Base-by-base conservation (phyloP, 2,329 filamentous ascomycete genomes). In the Sclerotinia minor region DNA sequence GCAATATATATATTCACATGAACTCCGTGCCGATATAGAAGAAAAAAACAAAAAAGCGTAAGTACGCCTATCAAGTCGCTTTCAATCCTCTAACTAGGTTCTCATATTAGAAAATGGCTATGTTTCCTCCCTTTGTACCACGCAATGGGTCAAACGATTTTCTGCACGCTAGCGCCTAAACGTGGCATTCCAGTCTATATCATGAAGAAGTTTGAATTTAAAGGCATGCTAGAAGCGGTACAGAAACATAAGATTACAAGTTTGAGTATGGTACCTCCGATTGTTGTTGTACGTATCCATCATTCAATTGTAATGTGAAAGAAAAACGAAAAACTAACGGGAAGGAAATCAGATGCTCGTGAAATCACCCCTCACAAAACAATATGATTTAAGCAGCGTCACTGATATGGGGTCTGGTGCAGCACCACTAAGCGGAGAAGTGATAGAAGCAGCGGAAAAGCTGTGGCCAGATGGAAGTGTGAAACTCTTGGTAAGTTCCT, bases 331-430 rank as follows among this genome's bases (percentile, higher is more conserved):
- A 19, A 7, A 21, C 8, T 57, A 5, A 50, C 32, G 1, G 19
- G 2, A 1, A 24, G 0, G n/a, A 47, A 19, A 5, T 0, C 78
- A 82, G 97, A 50, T 88, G 76, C 80, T 89, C 69, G 81, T 81
- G n/a, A 88, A 89, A 75, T 79, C 83, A n/a, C 82, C 83, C 0
- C 81, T 83, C 53, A 81, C 82, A 0, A 76, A 78, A 41, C 77
- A 81, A 2, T 87, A 83, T 72, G 83, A 88, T 73, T 77, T 89
- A 2, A 81, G 86, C 24, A 88, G 85, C 9, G 75, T 97, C 19
- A 87, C 89, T 61, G 92, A 92, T 84, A 82, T 96, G 81, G 94
- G 92, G 78, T 94, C 87, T 2, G 94, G 92, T 32, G 94, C 93
- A 0, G 94, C 94, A 1, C 94, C 94, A 0, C 81, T 97, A 52